Evolutionary conservation across 208 protist genomes (phyloP).

Genomic region (Wallacemonas collosoma): DNA sequence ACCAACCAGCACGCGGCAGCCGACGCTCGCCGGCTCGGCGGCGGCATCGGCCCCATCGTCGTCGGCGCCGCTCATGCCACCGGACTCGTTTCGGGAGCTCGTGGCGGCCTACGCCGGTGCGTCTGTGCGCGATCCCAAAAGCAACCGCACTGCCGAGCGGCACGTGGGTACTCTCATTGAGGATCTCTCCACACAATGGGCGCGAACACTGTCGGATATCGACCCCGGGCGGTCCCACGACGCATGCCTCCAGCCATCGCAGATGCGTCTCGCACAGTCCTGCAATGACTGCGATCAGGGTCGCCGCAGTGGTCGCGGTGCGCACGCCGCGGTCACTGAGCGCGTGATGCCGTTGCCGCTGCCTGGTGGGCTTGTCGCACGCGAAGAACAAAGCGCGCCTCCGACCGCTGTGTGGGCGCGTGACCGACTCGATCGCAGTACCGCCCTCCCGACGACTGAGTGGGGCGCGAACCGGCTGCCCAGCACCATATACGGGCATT

Average conservation of each 20-base stretch:
- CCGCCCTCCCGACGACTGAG: neutral
- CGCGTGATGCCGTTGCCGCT: constrained; percentile 10
- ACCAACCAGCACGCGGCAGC: neutral
- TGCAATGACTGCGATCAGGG: neutral
- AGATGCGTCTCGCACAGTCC: constrained; percentile 3
- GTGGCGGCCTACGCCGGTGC: constrained; percentile 9
- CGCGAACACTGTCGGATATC: neutral
- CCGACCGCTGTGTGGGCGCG: constrained; percentile 1
- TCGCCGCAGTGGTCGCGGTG: neutral
- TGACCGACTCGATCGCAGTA: neutral
- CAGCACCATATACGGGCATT: constrained; percentile 15
- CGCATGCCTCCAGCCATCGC: neutral
- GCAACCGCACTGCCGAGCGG: neutral
- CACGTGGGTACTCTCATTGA: neutral
- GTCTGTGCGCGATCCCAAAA: neutral
- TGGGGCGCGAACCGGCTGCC: constrained; percentile 1
- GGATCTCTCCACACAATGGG: neutral
- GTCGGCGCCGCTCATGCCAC: neutral
- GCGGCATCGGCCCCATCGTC: neutral
- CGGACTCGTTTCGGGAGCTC: neutral
- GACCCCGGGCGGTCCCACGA: neutral
- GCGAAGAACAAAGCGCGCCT: neutral
- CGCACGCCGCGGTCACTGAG: neutral
- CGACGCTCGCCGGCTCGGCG: neutral
- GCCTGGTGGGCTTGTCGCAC: neutral